Evolutionary conservation across 2,329 filamentous ascomycete species (phyloP).

Genomic region (Clarireedia paspali): DNA sequence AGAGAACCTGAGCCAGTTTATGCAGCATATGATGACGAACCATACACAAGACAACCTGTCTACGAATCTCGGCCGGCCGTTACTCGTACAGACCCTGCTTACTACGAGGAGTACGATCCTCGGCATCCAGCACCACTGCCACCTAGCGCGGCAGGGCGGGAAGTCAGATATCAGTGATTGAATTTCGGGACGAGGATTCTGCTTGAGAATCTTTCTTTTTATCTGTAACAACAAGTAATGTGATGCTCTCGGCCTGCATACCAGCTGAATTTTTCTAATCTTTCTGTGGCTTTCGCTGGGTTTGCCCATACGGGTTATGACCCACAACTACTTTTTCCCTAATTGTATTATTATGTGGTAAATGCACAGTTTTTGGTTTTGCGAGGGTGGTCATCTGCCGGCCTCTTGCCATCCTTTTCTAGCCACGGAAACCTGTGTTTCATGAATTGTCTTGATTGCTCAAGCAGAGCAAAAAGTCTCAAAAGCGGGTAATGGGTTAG

Average conservation of each 20-base stretch:
- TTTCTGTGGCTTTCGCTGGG: not conserved
- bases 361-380: no score
- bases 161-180: constrained; percentile 22
- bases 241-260: not conserved
- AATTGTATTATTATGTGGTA: no score
- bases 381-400: no score
- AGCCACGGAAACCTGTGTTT: no score
- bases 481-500: no score
- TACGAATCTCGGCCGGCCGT: constrained; percentile 22
- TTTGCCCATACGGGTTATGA: not conserved
- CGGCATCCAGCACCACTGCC: constrained; percentile 31
- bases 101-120: constrained; percentile 39
- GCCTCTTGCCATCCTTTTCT: no score
- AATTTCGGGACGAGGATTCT: not conserved
- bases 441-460: no score
- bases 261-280: not conserved
- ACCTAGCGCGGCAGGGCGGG: constrained; percentile 14
- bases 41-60: constrained; percentile 22
- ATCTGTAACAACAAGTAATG: not conserved
- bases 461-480: no score
- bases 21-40: constrained; percentile 23
- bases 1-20: constrained; percentile 29
- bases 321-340: no score
- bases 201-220: not conserved
- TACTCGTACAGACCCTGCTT: constrained; percentile 20